These are phyloP conservation scores for Annona squamosa DNA, from an alignment of 164 flowering plant genomes.

Conservation along the genomic window DNA sequence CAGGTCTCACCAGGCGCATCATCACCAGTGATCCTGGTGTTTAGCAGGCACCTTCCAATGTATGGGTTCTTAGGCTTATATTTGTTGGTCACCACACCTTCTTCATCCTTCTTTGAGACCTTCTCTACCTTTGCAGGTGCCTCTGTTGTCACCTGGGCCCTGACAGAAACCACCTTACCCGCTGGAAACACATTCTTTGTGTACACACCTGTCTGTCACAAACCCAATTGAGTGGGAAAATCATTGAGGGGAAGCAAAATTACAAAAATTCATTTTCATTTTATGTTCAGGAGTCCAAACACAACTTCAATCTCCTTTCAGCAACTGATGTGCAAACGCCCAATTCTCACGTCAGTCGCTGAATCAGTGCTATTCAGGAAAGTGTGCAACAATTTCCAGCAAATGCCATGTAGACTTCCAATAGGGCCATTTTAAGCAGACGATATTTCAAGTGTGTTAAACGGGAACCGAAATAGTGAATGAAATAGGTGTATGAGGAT, in stretches of 20 bases:
- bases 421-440: neutral
- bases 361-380: neutral
- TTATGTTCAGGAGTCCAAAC: neutral
- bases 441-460: neutral
- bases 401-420: neutral
- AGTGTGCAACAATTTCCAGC: neutral
- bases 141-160: conserved; percentile 84
- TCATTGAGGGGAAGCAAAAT: conserved; percentile 1
- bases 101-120: conserved; percentile 70
- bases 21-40: conserved; percentile 93
- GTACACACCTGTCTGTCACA: conserved; percentile 36
- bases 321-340: neutral
- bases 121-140: conserved; percentile 80
- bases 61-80: conserved; percentile 85
- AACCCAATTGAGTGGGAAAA: conserved; percentile 1
- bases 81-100: conserved; percentile 82
- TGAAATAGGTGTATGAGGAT: neutral
- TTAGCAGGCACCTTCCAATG: conserved; percentile 74
- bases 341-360: neutral
- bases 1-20: conserved; percentile 99
- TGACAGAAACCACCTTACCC: conserved; percentile 45
- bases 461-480: neutral
- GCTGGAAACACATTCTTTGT: conserved; percentile 40
- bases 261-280: neutral
- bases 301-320: neutral